Evolutionary conservation across 805 yeast species (phyloP), one percentile per base, ranked within the genome.

Genomic region (Wickerhamia fluorescens): DNA sequence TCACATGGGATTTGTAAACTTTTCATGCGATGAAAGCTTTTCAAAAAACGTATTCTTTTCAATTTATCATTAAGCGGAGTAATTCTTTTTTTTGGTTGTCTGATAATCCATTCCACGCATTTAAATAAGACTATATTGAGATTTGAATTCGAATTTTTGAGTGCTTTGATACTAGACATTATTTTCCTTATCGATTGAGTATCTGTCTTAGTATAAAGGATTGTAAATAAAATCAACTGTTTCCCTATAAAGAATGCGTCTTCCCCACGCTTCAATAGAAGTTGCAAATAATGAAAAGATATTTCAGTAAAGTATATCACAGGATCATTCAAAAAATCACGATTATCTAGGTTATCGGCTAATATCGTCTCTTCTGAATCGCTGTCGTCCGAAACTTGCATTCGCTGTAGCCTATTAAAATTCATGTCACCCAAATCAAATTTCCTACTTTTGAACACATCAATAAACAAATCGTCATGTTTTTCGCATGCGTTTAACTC

Each of bases 381-480:
- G 22, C 55, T 52, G 24, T 50, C 56, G 12, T 51, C 56, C 1
- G 53, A 44, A 14, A 44, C 49, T 16, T 51, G 52, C 47, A 60
- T 51, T 25, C 47, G 64, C 10, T 31, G 42, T n/a, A n/a, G n/a
- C n/a, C n/a, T n/a, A n/a, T n/a, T n/a, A n/a, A n/a, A n/a, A n/a
- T n/a, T n/a, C n/a, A n/a, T n/a, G 38, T 50, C 45, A 1, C 29
- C 30, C 8, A 24, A 16, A 11, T 29, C 34, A 9, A 38, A 24
- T 5, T 16, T 11, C 14, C 24, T 25, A 8, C 24, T 16, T 25
- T 45, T 45, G 25, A 44, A 39, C 10, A 33, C 24, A n/a, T 47
- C 51, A 12, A 29, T 13, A 19, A 42, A 35, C 23, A 29, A 26
- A 14, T 41, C 46, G 8, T 31, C 39, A 5, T 29, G 11, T 10